Evolutionary conservation across 2,329 filamentous ascomycete genomes (phyloP).

Genomic region (Xylariaceae sp.): DNA sequence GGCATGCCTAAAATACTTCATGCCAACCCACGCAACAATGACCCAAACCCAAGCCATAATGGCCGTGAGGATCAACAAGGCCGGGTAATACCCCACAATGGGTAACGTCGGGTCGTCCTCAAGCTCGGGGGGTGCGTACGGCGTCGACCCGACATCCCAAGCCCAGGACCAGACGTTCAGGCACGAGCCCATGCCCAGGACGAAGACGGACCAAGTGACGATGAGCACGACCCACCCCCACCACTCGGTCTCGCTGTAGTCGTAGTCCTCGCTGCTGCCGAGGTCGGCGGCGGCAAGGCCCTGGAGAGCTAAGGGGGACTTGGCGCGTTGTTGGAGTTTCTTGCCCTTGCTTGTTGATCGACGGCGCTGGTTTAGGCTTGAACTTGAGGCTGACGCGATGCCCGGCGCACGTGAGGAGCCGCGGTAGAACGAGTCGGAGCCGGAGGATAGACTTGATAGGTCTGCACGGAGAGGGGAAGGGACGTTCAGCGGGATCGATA

Average conservation of each 20-base stretch:
- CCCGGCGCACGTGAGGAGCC: slow-evolving; percentile 16
- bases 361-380: slow-evolving; percentile 38
- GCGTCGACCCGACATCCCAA: slow-evolving; percentile 96
- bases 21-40: slow-evolving; percentile 92
- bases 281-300: slow-evolving; percentile 46
- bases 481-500: slow-evolving; percentile 56
- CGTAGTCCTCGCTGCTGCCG: slow-evolving; percentile 60
- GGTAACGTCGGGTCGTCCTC: slow-evolving; percentile 93
- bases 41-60: slow-evolving; percentile 99
- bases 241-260: slow-evolving; percentile 93
- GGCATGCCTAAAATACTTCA: slow-evolving; percentile 98
- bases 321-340: slow-evolving; percentile 48
- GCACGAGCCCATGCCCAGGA: slow-evolving; percentile 93
- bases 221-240: slow-evolving; percentile 95
- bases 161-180: slow-evolving; percentile 97
- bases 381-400: no score
- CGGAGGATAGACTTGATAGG: slow-evolving; percentile 47
- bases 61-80: slow-evolving; percentile 83
- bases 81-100: slow-evolving; percentile 95
- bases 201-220: slow-evolving; percentile 93
- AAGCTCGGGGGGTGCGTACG: slow-evolving; percentile 89
- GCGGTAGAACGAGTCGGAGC: slow-evolving; percentile 62
- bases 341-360: slow-evolving; percentile 41
- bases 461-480: slow-evolving; percentile 41
- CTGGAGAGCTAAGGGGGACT: slow-evolving; percentile 57